These are phyloP conservation scores for Triangularia verruculosa DNA, from an alignment of 2,329 filamentous ascomycete genomes.

Conservation along the genomic window DNA sequence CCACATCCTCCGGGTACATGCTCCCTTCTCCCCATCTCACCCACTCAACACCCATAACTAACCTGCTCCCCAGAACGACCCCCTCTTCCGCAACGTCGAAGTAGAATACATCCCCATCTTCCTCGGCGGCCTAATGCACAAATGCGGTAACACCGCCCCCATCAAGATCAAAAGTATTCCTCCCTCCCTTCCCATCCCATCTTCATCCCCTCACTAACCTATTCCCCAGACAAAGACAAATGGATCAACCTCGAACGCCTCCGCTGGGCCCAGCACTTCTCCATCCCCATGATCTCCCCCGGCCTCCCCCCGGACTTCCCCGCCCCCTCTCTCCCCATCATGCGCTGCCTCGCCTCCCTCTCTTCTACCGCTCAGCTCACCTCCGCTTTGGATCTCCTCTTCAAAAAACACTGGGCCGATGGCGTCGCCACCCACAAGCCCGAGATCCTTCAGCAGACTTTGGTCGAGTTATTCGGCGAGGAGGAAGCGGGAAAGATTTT, in stretches of 20 bases:
- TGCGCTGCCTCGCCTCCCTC: constrained; percentile 35
- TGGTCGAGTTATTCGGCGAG: constrained; percentile 30
- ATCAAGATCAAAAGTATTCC: constrained; percentile 37
- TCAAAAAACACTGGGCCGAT: constrained; percentile 34
- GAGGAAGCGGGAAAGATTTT: constrained; percentile 30
- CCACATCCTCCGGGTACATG: constrained; percentile 37
- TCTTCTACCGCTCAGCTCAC: constrained; percentile 25
- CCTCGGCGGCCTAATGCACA: constrained; percentile 38
- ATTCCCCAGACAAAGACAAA: background rate
- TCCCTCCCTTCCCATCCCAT: background rate
- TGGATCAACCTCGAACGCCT: constrained; percentile 34
- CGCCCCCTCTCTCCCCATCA: constrained; percentile 34
- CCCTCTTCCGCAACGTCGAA: constrained; percentile 31
- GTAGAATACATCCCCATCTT: constrained; percentile 39
- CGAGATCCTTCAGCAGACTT: constrained; percentile 29
- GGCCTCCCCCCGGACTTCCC: constrained; percentile 36
- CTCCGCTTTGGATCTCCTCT: constrained; percentile 35
- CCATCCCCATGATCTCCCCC: constrained; percentile 33
- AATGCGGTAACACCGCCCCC: constrained; percentile 37
- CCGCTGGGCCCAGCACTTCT: constrained; percentile 36
- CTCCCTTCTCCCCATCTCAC: background rate
- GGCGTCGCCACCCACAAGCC: constrained; percentile 30
- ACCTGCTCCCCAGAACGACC: constrained; percentile 31
- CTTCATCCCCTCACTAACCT: background rate
- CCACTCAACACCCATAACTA: background rate